Evolutionary conservation across 805 yeast species (phyloP), one percentile per base, ranked within the genome.

Genomic region (Saccharomycopsis schoenii): DNA sequence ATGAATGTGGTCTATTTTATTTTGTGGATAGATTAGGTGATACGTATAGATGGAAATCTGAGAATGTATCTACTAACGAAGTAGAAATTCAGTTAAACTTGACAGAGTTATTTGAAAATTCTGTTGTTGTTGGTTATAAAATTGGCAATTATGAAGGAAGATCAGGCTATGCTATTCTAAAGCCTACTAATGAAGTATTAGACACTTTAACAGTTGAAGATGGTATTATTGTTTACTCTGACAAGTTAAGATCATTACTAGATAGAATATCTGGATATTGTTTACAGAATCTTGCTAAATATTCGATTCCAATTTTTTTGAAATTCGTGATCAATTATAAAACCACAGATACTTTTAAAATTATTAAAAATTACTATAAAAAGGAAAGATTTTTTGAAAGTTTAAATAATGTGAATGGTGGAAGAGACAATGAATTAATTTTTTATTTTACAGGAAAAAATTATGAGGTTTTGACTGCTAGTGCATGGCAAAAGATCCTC

Each of bases 41-140:
- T 70, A 93, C 97, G 0, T 92, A 88, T 76, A 80, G 98, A 67
- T 92, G 98, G 98, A 93, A 90, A 74, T 87, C 96, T 1, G 98
- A 92, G 74, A 92, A 92, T 71, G 97, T 93, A 11, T 84, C 94
- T 17, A 91, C 97, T 14, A 85, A 92, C 40, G 97, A 92, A 74
- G 97, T 92, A 47, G 97, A 93, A 70, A 88, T 86, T 69, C 85
- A 84, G 69, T 72, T 88, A 36, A 70, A 75, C 57, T 62, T 73
- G 4, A 70, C 75, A 36, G 74, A 71, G 25, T 64, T 70, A 39
- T 75, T 87, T 56, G 79, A 80, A 63, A 89, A 86, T 64, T 82
- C 86, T 12, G 91, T 89, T 55, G 97, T 92, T 24, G 97, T 94
- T 59, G 97, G 97, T 42, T 85, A 87, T 3, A 80, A 80, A 69